Evolutionary conservation across 2,329 filamentous ascomycete genomes (phyloP), one percentile per base, ranked within the genome.

Genomic region (Phyllosticta ampelicida): DNA sequence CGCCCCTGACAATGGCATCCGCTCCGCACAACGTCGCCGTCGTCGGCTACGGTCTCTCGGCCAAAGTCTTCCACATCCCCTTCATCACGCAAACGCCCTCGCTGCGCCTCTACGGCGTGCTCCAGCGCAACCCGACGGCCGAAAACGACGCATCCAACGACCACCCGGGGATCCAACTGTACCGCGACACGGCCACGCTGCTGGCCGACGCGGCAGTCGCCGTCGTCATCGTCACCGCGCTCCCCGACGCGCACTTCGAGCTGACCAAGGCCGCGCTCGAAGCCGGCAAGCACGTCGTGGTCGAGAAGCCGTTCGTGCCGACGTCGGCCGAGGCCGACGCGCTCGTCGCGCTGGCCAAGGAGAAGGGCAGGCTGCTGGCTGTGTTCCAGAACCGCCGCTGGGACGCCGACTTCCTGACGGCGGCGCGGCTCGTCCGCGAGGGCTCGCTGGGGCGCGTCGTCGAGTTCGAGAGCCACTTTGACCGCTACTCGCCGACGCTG

Each of bases 31-130:
- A 83, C 61, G 77, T 83, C 58, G 81, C 79, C 52, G 70, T 84
- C 48, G 76, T 84, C 60, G 81, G 82, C 65, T 84, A 83, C 68
- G 81, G 81, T 64, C 70, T 83, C 66, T 81, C 78, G 58, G 88
- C 89, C 72, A 91, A 90, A 69, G 78, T 87, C 73, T 94, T 92
- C 74, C 88, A 94, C 72, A 90, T 92, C 67, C 89, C 88, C 62
- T 87, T 90, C 73, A 80, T 94, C 72, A 75, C 76, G 56, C n/a
- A 51, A 20, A 48, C 54, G 51, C 60, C 84, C 6, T 75, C 81
- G 57, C 79, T 90, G 68, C 83, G 78, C 55, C 81, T 92, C 19
- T 82, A 89, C 68, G 83, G 86, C 62, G 84, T 94, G 64, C 85
- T 92, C 26, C 89, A 94, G 72, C 84, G 89, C 60, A 81, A 75